Percentiles rank a stretch among this genome's conserved stretches.
phyloP scores from a whole-genome alignment of 1,139 yeast species.

The Debaryomycetaceae sp. region DNA sequence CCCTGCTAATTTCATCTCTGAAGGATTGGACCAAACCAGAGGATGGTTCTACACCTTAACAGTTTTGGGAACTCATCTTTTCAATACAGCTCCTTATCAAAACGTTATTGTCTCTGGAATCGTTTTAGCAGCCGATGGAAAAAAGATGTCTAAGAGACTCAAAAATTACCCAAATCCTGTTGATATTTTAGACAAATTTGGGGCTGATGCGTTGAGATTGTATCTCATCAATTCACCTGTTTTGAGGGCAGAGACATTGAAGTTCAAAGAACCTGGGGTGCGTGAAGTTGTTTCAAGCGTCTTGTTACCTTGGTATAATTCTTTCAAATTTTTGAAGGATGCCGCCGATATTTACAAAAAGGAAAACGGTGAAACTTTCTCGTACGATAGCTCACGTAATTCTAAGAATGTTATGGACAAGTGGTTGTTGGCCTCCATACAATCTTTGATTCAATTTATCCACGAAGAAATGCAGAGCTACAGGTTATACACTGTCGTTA shows the following conservation, averaged over 20 bases:
- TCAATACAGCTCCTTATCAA: constrained; percentile 88
- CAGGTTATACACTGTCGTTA: constrained; percentile 93
- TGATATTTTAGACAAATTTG: constrained; percentile 76
- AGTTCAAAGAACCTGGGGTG: constrained; percentile 98
- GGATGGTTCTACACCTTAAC: constrained; percentile 99
- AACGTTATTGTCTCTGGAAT: constrained; percentile 96
- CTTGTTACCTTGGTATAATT: constrained; percentile 96
- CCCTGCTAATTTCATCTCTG: constrained; percentile 98
- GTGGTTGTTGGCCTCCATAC: constrained; percentile 94
- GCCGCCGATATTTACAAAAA: constrained; percentile 84
- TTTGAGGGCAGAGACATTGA: constrained; percentile 91
- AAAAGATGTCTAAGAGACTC: constrained; percentile 97
- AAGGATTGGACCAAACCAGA: constrained; percentile 99
- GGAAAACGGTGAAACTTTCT: constrained; percentile 66
- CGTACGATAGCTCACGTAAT: constrained; percentile 58
- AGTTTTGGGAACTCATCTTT: constrained; percentile 92
- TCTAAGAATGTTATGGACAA: constrained; percentile 94
- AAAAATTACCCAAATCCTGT: constrained; percentile 97
- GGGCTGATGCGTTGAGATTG: constrained; percentile 96
- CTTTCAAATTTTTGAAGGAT: constrained; percentile 93
- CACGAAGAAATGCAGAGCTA: constrained; percentile 88
- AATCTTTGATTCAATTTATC: constrained; percentile 80
- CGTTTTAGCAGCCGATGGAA: constrained; percentile 96
- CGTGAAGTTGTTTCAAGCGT: constrained; percentile 96
- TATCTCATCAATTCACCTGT: constrained; percentile 97